Conservation (phyloP, 2,329 filamentous ascomycete genomes). For the Coniella lustricola region DNA sequence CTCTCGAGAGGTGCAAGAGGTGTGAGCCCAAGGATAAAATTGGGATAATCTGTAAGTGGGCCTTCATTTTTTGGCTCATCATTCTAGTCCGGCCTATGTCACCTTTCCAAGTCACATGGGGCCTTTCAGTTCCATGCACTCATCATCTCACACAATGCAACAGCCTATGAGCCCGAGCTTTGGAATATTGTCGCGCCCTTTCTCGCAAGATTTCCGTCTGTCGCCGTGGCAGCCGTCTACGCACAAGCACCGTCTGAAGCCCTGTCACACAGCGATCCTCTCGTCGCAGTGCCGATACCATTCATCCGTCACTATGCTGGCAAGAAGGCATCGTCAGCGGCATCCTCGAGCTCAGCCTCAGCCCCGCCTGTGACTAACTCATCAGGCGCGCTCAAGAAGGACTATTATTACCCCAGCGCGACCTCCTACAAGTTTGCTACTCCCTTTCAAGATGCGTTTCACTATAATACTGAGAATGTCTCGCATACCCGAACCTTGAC, state of each 20-base stretch:
- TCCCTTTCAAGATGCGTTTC: slow-evolving; percentile 18
- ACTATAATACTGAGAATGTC: slow-evolving; percentile 27
- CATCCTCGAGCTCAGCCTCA: not conserved
- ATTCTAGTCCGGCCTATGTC: not conserved
- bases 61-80: not conserved
- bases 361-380: too few species aligned
- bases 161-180: slow-evolving; percentile 11
- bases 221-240: slow-evolving; percentile 13
- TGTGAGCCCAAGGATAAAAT: slow-evolving; percentile 16
- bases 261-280: not conserved
- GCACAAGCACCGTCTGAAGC: slow-evolving; percentile 5
- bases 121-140: too few species aligned
- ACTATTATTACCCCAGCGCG: slow-evolving; percentile 12
- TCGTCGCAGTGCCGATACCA: slow-evolving; percentile 7
- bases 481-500: slow-evolving; percentile 59
- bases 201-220: slow-evolving; percentile 2
- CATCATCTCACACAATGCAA: not conserved
- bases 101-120: not conserved
- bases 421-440: slow-evolving; percentile 11
- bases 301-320: slow-evolving; percentile 12
- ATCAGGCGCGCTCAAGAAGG: too few species aligned
- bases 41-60: slow-evolving; percentile 10
- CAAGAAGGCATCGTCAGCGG: not conserved
- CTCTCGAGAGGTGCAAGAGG: slow-evolving; percentile 5
- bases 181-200: slow-evolving; percentile 8